These are phyloP conservation scores for Angomonas deanei DNA, from an alignment of 208 protist species.

Conservation along the genomic window DNA sequence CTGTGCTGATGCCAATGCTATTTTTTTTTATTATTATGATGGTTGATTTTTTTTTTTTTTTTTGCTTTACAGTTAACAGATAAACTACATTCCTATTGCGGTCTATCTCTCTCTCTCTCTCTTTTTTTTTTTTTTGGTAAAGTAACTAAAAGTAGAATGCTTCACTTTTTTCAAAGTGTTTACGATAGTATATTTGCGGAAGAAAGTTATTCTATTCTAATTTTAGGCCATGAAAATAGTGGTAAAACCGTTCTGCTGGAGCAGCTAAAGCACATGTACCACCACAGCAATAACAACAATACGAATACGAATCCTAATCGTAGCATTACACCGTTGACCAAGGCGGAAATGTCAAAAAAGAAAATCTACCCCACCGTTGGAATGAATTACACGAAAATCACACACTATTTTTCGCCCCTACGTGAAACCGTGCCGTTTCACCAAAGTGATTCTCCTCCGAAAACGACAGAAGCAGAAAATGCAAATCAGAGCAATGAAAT, in stretches of 20 bases:
- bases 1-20: too few species aligned
- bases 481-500: too few species aligned
- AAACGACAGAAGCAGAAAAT: too few species aligned
- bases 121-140: too few species aligned
- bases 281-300: neutral
- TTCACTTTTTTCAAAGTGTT: conserved; percentile 53
- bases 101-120: too few species aligned
- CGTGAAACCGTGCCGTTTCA: too few species aligned
- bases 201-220: conserved; percentile 86
- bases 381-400: conserved; percentile 94
- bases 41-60: too few species aligned
- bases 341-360: conserved; percentile 25
- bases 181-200: conserved; percentile 75
- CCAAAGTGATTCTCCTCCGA: too few species aligned
- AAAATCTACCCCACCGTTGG: conserved; percentile 97
- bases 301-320: neutral
- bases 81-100: too few species aligned
- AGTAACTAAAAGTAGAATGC: too few species aligned
- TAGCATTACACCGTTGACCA: conserved; percentile 4
- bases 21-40: too few species aligned
- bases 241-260: conserved; percentile 99
- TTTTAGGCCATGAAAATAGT: conserved; percentile 92
- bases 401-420: conserved; percentile 45
- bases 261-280: conserved; percentile 93
- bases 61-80: too few species aligned